phyloP scores from a whole-genome alignment of 441 rosid species.

The Gossypium lobatum region DNA sequence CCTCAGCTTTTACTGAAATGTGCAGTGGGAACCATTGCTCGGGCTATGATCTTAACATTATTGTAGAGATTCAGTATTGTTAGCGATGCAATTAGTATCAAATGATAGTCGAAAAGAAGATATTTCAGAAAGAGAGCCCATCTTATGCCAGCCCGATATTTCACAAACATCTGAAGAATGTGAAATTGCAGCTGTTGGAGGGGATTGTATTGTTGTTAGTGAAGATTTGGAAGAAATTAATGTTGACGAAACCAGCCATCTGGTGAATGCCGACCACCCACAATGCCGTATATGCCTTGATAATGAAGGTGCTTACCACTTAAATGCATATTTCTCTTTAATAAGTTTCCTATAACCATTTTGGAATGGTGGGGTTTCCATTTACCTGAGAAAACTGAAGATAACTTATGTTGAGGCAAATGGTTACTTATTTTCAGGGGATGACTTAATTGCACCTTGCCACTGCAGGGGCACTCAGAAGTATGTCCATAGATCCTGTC shows the following conservation, averaged over 20 bases:
- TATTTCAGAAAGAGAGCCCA: conserved; percentile 61
- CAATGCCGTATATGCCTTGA: conserved; percentile 98
- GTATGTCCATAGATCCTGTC: conserved; percentile 93
- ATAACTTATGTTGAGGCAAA: conserved; percentile 15
- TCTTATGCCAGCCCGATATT: conserved; percentile 38
- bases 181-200: conserved; percentile 59
- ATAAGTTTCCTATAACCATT: conserved; percentile 4
- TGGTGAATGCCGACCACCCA: conserved; percentile 69
- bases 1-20: conserved; percentile 1
- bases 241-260: conserved; percentile 59
- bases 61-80: conserved; percentile 24
- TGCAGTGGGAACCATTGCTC: conserved; percentile 20
- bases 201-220: conserved; percentile 33
- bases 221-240: conserved; percentile 47
- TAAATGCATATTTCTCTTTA: conserved; percentile 14
- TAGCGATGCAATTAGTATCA: conserved; percentile 79
- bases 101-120: conserved; percentile 58
- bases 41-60: conserved; percentile 29
- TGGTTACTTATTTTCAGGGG: conserved; percentile 47
- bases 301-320: conserved; percentile 55
- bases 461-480: conserved; percentile 98
- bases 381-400: conserved; percentile 4
- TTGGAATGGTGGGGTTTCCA: conserved; percentile 10
- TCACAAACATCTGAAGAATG: conserved; percentile 42
- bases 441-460: conserved; percentile 93